phyloP scores from a whole-genome alignment of 768 basidiomycete genomes.

The Tylopilus intermedius region DNA sequence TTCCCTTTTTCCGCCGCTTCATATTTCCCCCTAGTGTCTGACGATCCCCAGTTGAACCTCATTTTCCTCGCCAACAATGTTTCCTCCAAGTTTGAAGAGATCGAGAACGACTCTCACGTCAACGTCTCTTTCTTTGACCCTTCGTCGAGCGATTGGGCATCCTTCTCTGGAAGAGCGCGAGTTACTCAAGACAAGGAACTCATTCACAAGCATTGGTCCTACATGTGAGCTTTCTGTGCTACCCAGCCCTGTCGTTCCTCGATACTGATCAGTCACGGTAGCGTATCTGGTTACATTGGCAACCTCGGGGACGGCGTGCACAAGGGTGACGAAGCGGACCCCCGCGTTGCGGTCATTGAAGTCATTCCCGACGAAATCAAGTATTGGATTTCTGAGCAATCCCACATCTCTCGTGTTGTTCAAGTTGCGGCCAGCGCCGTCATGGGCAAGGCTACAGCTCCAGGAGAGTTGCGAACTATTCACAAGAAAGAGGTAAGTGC shows the following conservation, averaged over 20 bases:
- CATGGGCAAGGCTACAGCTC: slow-evolving; percentile 58
- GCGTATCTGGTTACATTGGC: slow-evolving; percentile 75
- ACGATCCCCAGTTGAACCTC: slow-evolving; percentile 48
- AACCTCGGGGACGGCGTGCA: slow-evolving; percentile 83
- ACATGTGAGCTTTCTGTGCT: slow-evolving; percentile 33
- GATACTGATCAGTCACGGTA: slow-evolving; percentile 22
- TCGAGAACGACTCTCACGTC: slow-evolving; percentile 68
- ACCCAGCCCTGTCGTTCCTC: not conserved
- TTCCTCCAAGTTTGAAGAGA: slow-evolving; percentile 71
- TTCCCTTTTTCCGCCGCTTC: not conserved
- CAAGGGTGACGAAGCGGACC: slow-evolving; percentile 74
- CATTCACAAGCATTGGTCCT: slow-evolving; percentile 64
- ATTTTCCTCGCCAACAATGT: slow-evolving; percentile 71
- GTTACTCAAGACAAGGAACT: slow-evolving; percentile 56
- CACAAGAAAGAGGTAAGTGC: slow-evolving; percentile 61
- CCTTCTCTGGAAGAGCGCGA: slow-evolving; percentile 68
- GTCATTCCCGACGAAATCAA: slow-evolving; percentile 76
- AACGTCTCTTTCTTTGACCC: slow-evolving; percentile 77
- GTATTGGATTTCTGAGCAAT: slow-evolving; percentile 71
- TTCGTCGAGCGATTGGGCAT: slow-evolving; percentile 72
- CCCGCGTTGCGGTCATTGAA: slow-evolving; percentile 74
- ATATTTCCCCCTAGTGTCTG: slow-evolving; percentile 32
- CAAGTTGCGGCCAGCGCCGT: slow-evolving; percentile 57
- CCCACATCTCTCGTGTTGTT: slow-evolving; percentile 50
- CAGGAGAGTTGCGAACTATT: slow-evolving; percentile 77